phyloP scores from a whole-genome alignment of 169 alveolate genomes.

The Eimeria tenella region DNA sequence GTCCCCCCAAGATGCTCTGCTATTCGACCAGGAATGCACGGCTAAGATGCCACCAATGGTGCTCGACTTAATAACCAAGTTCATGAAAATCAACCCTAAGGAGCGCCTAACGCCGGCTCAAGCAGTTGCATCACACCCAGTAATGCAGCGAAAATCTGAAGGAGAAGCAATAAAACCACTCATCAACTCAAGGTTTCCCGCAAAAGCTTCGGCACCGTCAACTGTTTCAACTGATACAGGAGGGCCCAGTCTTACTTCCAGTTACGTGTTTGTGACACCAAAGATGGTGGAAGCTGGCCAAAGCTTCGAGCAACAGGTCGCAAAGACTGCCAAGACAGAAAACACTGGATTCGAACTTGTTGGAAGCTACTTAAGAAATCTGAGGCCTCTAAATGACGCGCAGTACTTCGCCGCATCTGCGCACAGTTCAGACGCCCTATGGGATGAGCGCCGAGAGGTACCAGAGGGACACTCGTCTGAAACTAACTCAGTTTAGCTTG shows the following conservation, averaged over 20 bases:
- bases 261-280: neutral
- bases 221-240: neutral
- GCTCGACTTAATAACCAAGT: slow-evolving; percentile 5
- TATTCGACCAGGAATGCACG: neutral
- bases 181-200: neutral
- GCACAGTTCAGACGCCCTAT: too few relatives aligned
- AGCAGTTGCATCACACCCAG: slow-evolving; percentile 45
- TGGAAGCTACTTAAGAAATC: neutral
- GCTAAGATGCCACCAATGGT: neutral
- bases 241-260: slow-evolving; percentile 20
- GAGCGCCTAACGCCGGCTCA: slow-evolving; percentile 47
- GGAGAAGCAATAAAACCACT: neutral
- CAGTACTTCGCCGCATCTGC: too few relatives aligned
- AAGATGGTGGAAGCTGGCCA: neutral
- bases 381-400: neutral
- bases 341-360: neutral
- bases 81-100: neutral
- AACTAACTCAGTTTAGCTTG: too few relatives aligned
- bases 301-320: slow-evolving; percentile 11
- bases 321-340: neutral
- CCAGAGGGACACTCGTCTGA: too few relatives aligned
- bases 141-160: neutral
- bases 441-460: too few relatives aligned
- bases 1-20: neutral
- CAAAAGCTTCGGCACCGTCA: neutral